Base-by-base conservation (phyloP, 148 eudicot genomes). In the Cornus florida region DNA sequence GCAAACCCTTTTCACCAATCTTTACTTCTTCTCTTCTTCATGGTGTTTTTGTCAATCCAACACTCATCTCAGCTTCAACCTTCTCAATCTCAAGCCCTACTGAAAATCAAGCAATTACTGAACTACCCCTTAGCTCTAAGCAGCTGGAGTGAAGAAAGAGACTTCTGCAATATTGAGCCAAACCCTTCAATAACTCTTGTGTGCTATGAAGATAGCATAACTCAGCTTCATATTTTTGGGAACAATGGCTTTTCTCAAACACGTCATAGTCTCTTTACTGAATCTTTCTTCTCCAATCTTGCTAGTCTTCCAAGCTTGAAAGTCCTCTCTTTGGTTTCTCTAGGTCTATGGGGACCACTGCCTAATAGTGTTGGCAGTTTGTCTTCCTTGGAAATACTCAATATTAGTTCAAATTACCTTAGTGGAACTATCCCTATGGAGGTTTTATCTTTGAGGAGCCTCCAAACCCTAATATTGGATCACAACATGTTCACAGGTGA, bases 381-480 rank as follows among this genome's bases (percentile, higher is more conserved):
- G 5, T 67, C 88, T 77, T 86, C 91, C 4, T 84, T 94, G 14
- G 98, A 94, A 71, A 91, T 94, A 48, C 67, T 94, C 0, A 91
- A 94, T 77, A 79, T 94, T 9, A 94, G 95, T 43, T 92, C 94
- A 56, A 94, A 94, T 76, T 68, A 75, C 67, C 81, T 94, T 72
- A 53, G 70, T 86, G 98, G 98, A 0, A 78, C 82, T 6, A 86
- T 94, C 69, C 97, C 98, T 10, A 24, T 17, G 41, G 91, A 88
- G 69, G 33, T 92, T 57, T 75, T 86, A 20, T 73, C 69, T n/a
- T 71, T 94, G 41, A 83, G 23, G 32, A 90, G 80, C 77, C 88
- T 94, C 23, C 97, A 92, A 68, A 90, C 92, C 3, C 78, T 94
- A 53, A 80, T 92, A 6, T 75, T 94, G 70, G 98, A 91, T 80